These are phyloP conservation scores for Phytophthora vignae DNA, from an alignment of 352 stramenopile genomes.

Conservation along the genomic window DNA sequence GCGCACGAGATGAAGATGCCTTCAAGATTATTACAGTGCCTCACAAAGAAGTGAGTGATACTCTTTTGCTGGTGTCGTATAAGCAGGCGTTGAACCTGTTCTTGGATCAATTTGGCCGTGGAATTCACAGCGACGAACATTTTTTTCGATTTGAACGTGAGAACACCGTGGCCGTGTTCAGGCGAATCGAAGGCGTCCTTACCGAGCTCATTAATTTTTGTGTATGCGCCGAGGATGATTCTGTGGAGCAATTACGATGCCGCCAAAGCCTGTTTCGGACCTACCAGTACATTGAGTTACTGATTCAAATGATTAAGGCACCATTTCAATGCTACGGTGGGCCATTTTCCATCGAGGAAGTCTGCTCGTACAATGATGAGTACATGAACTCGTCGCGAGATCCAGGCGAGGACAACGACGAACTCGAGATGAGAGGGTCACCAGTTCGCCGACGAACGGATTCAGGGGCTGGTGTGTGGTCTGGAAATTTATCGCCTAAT, in stretches of 20 bases:
- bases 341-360: slow-evolving; percentile 63
- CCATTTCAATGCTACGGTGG: slow-evolving; percentile 68
- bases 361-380: slow-evolving; percentile 62
- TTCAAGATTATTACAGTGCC: slow-evolving; percentile 67
- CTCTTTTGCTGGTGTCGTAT: slow-evolving; percentile 69
- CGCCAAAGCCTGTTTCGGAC: slow-evolving; percentile 65
- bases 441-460: slow-evolving; percentile 26
- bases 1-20: slow-evolving; percentile 71
- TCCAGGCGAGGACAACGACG: slow-evolving; percentile 32
- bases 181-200: slow-evolving; percentile 50
- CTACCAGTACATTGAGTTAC: slow-evolving; percentile 69
- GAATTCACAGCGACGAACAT: slow-evolving; percentile 13
- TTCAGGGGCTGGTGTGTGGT: slow-evolving; percentile 6
- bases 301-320: slow-evolving; percentile 72
- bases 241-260: slow-evolving; percentile 33
- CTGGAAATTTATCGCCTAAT: slow-evolving; percentile 15
- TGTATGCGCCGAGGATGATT: slow-evolving; percentile 34
- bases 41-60: slow-evolving; percentile 62
- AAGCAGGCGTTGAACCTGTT: slow-evolving; percentile 53
- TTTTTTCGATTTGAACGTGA: slow-evolving; percentile 41
- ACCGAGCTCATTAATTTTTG: slow-evolving; percentile 63
- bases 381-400: slow-evolving; percentile 43
- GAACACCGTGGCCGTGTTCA: slow-evolving; percentile 46
- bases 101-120: slow-evolving; percentile 42
- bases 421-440: slow-evolving; percentile 35